phyloP scores from a whole-genome alignment of 768 basidiomycete species.

The Termitomyces sp. region DNA sequence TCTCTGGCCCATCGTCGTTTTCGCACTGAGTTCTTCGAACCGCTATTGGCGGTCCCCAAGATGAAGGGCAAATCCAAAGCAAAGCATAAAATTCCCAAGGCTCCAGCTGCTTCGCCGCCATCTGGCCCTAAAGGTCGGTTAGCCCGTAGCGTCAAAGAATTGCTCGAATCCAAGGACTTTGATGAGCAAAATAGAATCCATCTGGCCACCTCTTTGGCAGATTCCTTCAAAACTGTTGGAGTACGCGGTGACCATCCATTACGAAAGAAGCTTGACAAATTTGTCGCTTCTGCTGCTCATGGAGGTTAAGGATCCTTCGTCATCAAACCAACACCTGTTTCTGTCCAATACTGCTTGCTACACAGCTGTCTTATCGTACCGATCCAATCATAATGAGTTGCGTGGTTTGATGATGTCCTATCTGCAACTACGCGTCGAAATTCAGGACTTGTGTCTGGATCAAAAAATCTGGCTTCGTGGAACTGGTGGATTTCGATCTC shows the following conservation, averaged over 20 bases:
- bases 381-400: neutral
- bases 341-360: neutral
- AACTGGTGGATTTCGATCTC: neutral
- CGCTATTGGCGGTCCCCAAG: constrained; percentile 65
- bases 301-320: constrained; percentile 1
- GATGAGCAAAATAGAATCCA: constrained; percentile 42
- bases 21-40: constrained; percentile 69
- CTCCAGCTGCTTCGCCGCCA: constrained; percentile 32
- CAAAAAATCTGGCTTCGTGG: too few relatives aligned
- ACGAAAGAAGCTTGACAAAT: constrained; percentile 66
- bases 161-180: constrained; percentile 51
- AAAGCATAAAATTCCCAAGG: constrained; percentile 46
- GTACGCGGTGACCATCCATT: constrained; percentile 63
- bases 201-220: constrained; percentile 49
- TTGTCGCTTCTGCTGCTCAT: constrained; percentile 25
- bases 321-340: neutral
- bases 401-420: neutral
- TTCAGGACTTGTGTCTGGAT: neutral
- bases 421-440: neutral
- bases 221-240: constrained; percentile 47
- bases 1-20: constrained; percentile 71
- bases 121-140: constrained; percentile 61
- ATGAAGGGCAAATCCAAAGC: constrained; percentile 50
- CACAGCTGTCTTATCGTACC: neutral
- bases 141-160: constrained; percentile 61